Conservation (phyloP, 257 asterid species). For the Verbascum thapsus region DNA sequence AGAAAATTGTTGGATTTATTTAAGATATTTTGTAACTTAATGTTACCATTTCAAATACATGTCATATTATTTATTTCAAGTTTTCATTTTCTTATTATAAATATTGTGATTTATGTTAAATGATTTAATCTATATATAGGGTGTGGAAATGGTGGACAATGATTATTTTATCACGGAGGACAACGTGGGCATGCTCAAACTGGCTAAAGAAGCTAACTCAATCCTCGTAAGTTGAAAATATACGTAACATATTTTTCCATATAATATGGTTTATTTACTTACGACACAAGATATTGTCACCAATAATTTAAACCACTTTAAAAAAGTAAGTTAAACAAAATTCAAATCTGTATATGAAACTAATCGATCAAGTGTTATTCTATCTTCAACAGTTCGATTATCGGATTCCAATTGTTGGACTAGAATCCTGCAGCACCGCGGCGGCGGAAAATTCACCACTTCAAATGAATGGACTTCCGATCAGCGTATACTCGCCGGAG, state of each 20-base stretch:
- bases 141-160: constrained; percentile 80
- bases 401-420: constrained; percentile 57
- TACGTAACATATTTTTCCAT: too few relatives aligned
- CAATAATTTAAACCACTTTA: too few relatives aligned
- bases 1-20: too few relatives aligned
- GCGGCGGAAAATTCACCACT: constrained; percentile 64
- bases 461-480: constrained; percentile 85
- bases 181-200: constrained; percentile 83
- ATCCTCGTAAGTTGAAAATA: constrained; percentile 60
- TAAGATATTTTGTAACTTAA: too few relatives aligned
- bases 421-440: too few relatives aligned
- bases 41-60: too few relatives aligned
- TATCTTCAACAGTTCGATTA: constrained; percentile 65
- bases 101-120: not conserved
- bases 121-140: constrained; percentile 49
- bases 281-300: too few relatives aligned
- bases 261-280: too few relatives aligned
- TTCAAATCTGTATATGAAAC: too few relatives aligned
- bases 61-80: not conserved
- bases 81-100: not conserved
- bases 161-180: constrained; percentile 88
- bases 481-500: constrained; percentile 83
- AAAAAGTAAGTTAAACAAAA: too few relatives aligned
- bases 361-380: not conserved
- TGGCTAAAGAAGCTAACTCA: constrained; percentile 91